Conservation (phyloP, 148 eudicot species). For the Chenopodium suecicum region DNA sequence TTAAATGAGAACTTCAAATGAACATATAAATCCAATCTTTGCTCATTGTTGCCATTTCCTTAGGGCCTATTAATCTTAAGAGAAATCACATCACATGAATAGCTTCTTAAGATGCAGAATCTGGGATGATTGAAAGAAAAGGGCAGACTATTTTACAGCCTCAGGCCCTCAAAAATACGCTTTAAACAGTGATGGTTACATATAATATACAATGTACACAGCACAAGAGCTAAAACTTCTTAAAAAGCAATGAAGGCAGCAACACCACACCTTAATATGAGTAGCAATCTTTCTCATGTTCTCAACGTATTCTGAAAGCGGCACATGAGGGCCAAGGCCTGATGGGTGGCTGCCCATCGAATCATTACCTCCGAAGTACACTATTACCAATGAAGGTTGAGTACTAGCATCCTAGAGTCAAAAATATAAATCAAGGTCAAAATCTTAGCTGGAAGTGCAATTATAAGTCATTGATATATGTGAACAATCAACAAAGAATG, state of each 20-base stretch:
- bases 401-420: conserved; percentile 52
- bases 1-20: background rate
- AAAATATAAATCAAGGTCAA: conserved; percentile 5
- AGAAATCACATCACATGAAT: background rate
- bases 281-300: conserved; percentile 84
- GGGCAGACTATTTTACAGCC: background rate
- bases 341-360: conserved; percentile 85
- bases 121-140: too few relatives aligned
- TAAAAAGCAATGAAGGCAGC: background rate
- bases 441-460: background rate
- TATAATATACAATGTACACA: background rate
- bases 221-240: background rate
- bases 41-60: too few relatives aligned
- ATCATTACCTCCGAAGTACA: conserved; percentile 95
- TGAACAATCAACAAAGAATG: background rate
- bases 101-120: too few relatives aligned
- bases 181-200: background rate
- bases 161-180: background rate
- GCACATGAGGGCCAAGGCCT: conserved; percentile 95
- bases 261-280: conserved; percentile 91
- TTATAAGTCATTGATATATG: background rate
- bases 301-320: conserved; percentile 81
- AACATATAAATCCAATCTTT: background rate
- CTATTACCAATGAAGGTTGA: conserved; percentile 80
- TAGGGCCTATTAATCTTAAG: background rate